Conservation (phyloP, 108 stramenopile species). For the Nitzschia inconspicua region DNA sequence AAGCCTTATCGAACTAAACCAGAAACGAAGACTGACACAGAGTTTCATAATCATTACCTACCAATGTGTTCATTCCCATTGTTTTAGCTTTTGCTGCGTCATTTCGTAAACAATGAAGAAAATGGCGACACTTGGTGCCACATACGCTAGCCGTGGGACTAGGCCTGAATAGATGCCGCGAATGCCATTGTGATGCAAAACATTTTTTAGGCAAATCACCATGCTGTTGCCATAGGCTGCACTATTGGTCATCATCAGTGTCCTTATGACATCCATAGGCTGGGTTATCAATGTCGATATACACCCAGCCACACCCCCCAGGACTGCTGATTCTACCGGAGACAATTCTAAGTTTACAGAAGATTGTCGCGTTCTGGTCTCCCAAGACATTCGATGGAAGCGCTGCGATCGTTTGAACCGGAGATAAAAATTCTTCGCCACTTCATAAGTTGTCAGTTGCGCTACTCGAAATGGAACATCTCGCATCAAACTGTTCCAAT, state of each 20-base stretch:
- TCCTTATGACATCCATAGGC: constrained; percentile 78
- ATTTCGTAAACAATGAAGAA: constrained; percentile 83
- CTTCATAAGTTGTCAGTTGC: constrained; percentile 70
- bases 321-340: constrained; percentile 61
- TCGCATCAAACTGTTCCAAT: constrained; percentile 55
- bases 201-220: constrained; percentile 47
- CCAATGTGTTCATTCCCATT: no score
- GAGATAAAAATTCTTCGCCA: constrained; percentile 56
- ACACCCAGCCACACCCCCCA: constrained; percentile 74
- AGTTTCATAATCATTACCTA: no score
- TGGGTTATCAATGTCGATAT: constrained; percentile 74
- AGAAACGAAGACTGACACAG: no score
- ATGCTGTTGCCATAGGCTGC: constrained; percentile 58
- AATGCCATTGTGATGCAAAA: constrained; percentile 60
- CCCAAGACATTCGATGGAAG: no score
- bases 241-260: constrained; percentile 75
- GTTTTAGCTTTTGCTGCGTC: constrained; percentile 63
- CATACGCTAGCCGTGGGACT: constrained; percentile 69
- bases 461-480: constrained; percentile 85
- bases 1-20: no score
- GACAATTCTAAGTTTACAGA: constrained; percentile 27
- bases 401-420: constrained; percentile 32
- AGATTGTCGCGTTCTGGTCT: background rate
- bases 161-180: constrained; percentile 57
- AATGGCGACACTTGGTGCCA: constrained; percentile 79